A percentile compares a stretch with the other conserved stretches of the same genome.
phyloP scores from a whole-genome alignment of 106 monocot species.

The Xerophyta viscosa region DNA sequence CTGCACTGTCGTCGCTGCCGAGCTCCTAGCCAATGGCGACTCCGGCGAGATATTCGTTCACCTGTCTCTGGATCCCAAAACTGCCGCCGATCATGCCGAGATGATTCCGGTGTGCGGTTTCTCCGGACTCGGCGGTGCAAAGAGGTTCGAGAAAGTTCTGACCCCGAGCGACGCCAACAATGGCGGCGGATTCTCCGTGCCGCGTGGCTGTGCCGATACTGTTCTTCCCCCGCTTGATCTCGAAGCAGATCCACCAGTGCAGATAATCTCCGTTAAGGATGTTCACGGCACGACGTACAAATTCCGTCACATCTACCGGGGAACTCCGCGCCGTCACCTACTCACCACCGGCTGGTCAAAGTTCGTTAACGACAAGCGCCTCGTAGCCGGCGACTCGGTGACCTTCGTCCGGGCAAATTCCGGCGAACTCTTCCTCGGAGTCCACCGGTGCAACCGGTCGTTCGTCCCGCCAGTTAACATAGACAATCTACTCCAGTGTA shows the following conservation, averaged over 20 bases:
- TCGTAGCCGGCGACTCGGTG: constrained; percentile 53
- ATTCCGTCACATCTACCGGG: constrained; percentile 70
- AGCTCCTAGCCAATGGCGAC: constrained; percentile 22
- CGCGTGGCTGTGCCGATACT: constrained; percentile 49
- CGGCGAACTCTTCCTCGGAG: constrained; percentile 31
- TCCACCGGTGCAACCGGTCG: constrained; percentile 20
- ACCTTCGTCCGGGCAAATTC: constrained; percentile 32
- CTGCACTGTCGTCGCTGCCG: constrained; percentile 24
- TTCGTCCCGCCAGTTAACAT: neutral
- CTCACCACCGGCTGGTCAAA: constrained; percentile 73
- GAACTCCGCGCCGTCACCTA: constrained; percentile 54
- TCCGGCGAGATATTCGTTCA: constrained; percentile 30
- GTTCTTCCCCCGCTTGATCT: constrained; percentile 53
- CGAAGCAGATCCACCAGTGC: constrained; percentile 25
- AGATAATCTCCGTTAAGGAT: constrained; percentile 32
- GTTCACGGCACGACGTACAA: constrained; percentile 42
- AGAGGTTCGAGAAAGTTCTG: constrained; percentile 37
- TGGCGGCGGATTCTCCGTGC: constrained; percentile 76
- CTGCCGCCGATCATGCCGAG: constrained; percentile 1
- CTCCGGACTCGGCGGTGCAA: neutral
- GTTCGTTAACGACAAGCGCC: constrained; percentile 60
- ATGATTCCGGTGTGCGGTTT: constrained; percentile 28
- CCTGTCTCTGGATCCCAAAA: neutral
- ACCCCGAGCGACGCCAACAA: constrained; percentile 79
- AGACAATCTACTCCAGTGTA: too few species aligned